These are phyloP conservation scores for Leucocoprinus sp. DNA, from an alignment of 768 basidiomycete species.

Conservation along the genomic window DNA sequence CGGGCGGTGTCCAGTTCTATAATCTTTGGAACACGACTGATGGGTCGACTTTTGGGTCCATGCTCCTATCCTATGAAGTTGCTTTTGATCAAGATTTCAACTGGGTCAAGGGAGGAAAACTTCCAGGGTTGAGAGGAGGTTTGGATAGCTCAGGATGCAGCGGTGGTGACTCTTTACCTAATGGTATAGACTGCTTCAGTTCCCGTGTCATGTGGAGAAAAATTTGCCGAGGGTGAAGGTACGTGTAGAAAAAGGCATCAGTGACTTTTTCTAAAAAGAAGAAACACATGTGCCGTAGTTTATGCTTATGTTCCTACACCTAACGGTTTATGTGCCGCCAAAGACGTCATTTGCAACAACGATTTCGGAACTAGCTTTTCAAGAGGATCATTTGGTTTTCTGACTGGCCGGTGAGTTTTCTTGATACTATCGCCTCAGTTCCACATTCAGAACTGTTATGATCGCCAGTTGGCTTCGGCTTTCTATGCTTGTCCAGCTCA, in stretches of 20 bases:
- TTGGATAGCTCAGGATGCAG: constrained; percentile 54
- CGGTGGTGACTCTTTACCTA: constrained; percentile 50
- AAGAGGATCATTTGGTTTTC: constrained; percentile 58
- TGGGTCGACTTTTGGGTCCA: constrained; percentile 48
- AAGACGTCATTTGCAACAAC: constrained; percentile 53
- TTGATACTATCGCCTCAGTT: constrained; percentile 1
- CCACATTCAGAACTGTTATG: constrained; percentile 4
- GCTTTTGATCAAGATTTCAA: constrained; percentile 59
- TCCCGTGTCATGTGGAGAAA: constrained; percentile 73
- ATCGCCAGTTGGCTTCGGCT: constrained; percentile 56
- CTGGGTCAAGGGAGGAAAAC: constrained; percentile 71
- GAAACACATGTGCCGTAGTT: constrained; percentile 39
- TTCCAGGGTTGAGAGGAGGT: constrained; percentile 71
- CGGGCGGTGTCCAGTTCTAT: constrained; percentile 62
- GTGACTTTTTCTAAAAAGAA: no score
- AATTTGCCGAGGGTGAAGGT: constrained; percentile 62
- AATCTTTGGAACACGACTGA: constrained; percentile 60
- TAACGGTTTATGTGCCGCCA: constrained; percentile 48
- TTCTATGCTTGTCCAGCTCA: constrained; percentile 71
- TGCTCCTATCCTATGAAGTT: constrained; percentile 69
- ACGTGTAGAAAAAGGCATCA: constrained; percentile 15
- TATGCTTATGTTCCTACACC: constrained; percentile 74
- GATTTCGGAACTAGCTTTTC: constrained; percentile 75
- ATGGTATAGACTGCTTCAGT: constrained; percentile 66
- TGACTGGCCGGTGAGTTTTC: constrained; percentile 48